Base-by-base conservation (phyloP, 2,329 filamentous ascomycete species). In the Ceratocystis destructans region DNA sequence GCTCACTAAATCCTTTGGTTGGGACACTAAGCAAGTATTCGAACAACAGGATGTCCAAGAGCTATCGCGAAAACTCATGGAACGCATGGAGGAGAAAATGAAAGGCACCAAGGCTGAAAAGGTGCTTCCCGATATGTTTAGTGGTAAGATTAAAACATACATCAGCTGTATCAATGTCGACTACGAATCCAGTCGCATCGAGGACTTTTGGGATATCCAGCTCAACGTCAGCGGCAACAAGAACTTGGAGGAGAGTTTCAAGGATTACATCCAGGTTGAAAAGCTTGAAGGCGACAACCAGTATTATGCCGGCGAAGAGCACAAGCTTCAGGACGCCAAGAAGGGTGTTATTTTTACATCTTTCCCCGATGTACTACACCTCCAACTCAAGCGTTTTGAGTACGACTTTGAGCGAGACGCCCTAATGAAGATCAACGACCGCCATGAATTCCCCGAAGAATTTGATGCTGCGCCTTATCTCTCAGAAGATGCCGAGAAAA, bases 181-280 rank as follows among this genome's bases (percentile, higher is more conserved):
- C 72, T 99, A 96, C 78, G 93, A 97, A 78, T 96, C 91, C 25
- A 96, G 92, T 69, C 85, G 93, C 69, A 85, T 94, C 70, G 94
- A 99, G 75, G 95, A 99, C 71, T 99, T 96, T 75, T 99, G 94
- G 94, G 94, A 99, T 74, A 90, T 99, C 68, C 94, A 99, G 74
- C 83, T 99, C 71, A 99, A 97, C 71, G 95, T 99, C 63, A 88
- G 89, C 69, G 92, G 91, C 41, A 96, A 96, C 80, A 91, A 90
- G 77, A 93, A 89, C 69, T 79, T 99, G 41, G 87, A 96, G 69
- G 91, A 95, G 72, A 97, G 93, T 73, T 97, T 99, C 79, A 87
- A 87, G 73, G 92, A 97, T 75, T 99, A 99, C 74, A 87, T 99
- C 71, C 87, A 96, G 72, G 93, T 96, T 45, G 94, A 99, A 76